phyloP scores from a whole-genome alignment of 306 rosid species.

The Cucumis melo region DNA sequence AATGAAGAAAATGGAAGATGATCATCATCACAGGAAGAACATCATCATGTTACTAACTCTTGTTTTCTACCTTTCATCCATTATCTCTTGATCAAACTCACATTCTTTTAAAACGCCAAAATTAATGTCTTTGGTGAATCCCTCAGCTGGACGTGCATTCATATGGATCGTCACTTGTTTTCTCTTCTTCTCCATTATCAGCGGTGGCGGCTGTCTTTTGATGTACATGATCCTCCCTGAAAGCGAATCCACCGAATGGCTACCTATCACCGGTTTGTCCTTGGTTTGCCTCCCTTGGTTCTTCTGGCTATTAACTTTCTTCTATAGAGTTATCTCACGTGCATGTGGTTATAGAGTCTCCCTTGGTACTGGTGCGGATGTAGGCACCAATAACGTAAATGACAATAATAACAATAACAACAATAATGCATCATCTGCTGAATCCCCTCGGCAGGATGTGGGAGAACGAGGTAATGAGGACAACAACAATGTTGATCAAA shows the following conservation, averaged over 20 bases:
- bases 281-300: constrained; percentile 79
- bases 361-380: not conserved
- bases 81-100: constrained; percentile 1
- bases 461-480: not conserved
- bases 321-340: constrained; percentile 47
- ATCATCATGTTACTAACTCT: constrained; percentile 1
- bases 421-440: not conserved
- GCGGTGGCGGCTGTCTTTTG: constrained; percentile 54
- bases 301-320: constrained; percentile 57
- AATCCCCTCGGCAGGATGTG: constrained; percentile 7
- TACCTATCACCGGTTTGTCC: constrained; percentile 37
- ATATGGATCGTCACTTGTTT: constrained; percentile 36
- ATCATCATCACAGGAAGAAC: constrained; percentile 21
- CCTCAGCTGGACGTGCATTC: constrained; percentile 34
- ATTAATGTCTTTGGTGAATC: constrained; percentile 41
- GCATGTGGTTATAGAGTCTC: constrained; percentile 27
- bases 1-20: constrained; percentile 27
- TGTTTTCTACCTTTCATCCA: constrained; percentile 8
- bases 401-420: too few species aligned
- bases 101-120: not conserved
- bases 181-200: constrained; percentile 27
- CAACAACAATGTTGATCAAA: not conserved
- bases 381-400: not conserved
- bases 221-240: constrained; percentile 40
- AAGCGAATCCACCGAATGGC: constrained; percentile 23